Percentiles rank a stretch among this genome's conserved stretches.
Evolutionary conservation across 495 filamentous ascomycete genomes (phyloP).

Genomic region (Aspergillus olivimuriae): DNA sequence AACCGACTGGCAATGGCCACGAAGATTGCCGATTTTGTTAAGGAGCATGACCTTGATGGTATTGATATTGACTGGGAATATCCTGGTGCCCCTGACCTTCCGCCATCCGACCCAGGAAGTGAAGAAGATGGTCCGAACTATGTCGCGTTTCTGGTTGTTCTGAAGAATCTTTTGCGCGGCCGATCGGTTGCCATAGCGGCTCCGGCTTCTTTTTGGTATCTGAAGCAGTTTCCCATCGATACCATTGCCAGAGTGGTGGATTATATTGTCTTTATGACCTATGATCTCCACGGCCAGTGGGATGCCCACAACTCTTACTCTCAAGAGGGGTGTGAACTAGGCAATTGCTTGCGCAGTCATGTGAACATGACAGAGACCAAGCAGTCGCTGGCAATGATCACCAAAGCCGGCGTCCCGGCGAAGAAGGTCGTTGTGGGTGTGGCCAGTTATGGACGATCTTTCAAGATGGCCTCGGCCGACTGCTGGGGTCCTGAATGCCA

Average conservation of each 20-base stretch:
- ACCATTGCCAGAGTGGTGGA: slow-evolving; percentile 14
- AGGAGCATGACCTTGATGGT: slow-evolving; percentile 25
- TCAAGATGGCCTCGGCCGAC: slow-evolving; percentile 22
- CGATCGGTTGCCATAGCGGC: slow-evolving; percentile 11
- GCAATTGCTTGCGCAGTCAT: slow-evolving; percentile 31
- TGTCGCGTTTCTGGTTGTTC: slow-evolving; percentile 20
- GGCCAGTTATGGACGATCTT: slow-evolving; percentile 29
- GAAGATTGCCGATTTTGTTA: slow-evolving; percentile 28
- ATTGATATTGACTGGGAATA: slow-evolving; percentile 38
- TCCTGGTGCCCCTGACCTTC: slow-evolving; percentile 30
- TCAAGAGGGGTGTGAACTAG: slow-evolving; percentile 19
- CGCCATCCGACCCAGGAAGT: slow-evolving; percentile 22
- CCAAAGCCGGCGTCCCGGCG: slow-evolving; percentile 37
- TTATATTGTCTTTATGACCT: slow-evolving; percentile 30
- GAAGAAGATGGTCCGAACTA: slow-evolving; percentile 24
- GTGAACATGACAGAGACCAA: slow-evolving; percentile 35
- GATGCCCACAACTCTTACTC: slow-evolving; percentile 10
- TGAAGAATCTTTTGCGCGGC: slow-evolving; percentile 7
- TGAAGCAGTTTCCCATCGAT: slow-evolving; percentile 19
- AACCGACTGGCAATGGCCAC: slow-evolving; percentile 27
- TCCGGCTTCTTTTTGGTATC: slow-evolving; percentile 15
- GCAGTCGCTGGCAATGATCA: slow-evolving; percentile 32
- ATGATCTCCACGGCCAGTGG: slow-evolving; percentile 22
- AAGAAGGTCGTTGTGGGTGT: slow-evolving; percentile 35
- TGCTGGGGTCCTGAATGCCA: slow-evolving; percentile 15